A percentile compares a stretch with the other conserved stretches of the same genome.
Conservation (phyloP, 495 filamentous ascomycete genomes). For the Penicillium canescens region DNA sequence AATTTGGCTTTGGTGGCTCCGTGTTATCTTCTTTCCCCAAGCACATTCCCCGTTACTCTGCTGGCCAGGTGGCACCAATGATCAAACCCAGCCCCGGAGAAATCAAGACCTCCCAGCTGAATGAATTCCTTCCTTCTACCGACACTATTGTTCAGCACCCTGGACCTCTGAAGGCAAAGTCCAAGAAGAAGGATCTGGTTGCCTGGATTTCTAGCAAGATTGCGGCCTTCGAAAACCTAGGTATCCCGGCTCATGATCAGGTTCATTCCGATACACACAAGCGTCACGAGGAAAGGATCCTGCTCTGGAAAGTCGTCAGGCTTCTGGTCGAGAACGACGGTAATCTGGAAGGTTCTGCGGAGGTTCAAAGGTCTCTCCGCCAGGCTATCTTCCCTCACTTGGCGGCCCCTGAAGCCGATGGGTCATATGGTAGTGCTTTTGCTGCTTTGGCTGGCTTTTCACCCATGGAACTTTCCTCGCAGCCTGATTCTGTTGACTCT, state of each 20-base stretch:
- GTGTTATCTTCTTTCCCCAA: constrained; percentile 85
- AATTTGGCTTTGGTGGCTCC: constrained; percentile 84
- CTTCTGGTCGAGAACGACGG: constrained; percentile 87
- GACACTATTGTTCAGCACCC: constrained; percentile 81
- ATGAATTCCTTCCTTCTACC: constrained; percentile 64
- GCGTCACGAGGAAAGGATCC: constrained; percentile 73
- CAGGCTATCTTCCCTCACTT: constrained; percentile 69
- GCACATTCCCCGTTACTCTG: constrained; percentile 81
- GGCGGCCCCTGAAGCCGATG: constrained; percentile 37
- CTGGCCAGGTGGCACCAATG: constrained; percentile 68
- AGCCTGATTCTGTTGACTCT: constrained; percentile 64
- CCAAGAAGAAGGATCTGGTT: constrained; percentile 91
- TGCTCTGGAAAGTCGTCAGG: constrained; percentile 86
- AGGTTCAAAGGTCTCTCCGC: constrained; percentile 72
- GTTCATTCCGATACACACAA: constrained; percentile 57
- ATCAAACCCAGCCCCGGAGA: constrained; percentile 85
- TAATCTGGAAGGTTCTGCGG: constrained; percentile 67
- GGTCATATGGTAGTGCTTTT: constrained; percentile 18
- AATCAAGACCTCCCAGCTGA: constrained; percentile 70
- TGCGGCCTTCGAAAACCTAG: constrained; percentile 63
- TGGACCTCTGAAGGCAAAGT: constrained; percentile 82
- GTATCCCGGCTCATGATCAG: constrained; percentile 51
- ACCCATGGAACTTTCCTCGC: constrained; percentile 27
- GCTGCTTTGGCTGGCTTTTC: constrained; percentile 30
- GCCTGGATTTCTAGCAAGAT: constrained; percentile 80